phyloP scores from a whole-genome alignment of 176 grass and related monocot genomes.

The Phragmites australis region DNA sequence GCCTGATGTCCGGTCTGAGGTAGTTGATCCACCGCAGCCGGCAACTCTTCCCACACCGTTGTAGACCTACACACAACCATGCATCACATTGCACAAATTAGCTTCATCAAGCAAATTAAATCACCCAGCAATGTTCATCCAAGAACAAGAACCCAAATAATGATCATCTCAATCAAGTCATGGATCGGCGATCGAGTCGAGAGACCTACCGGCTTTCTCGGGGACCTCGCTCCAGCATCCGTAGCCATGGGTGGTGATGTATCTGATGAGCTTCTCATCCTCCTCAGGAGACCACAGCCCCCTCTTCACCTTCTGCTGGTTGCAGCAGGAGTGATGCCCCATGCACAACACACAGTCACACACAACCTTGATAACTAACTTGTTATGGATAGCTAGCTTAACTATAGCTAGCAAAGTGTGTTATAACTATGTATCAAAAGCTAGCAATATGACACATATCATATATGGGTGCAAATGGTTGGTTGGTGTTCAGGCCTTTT shows the following conservation, averaged over 20 bases:
- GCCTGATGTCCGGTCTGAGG: conserved; percentile 86
- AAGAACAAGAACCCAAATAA: not conserved
- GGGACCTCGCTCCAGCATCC: conserved; percentile 99
- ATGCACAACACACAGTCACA: conserved; percentile 46
- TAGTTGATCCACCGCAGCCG: conserved; percentile 97
- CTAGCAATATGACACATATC: conserved; percentile 40
- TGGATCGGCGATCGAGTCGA: not conserved
- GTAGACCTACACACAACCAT: conserved; percentile 52
- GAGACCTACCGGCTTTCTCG: conserved; percentile 81
- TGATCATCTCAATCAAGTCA: not conserved
- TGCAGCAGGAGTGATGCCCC: conserved; percentile 99
- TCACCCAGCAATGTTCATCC: not conserved
- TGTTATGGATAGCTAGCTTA: conserved; percentile 4
- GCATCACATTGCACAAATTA: conserved; percentile 38
- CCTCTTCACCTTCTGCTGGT: conserved; percentile 99
- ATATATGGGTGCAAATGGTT: conserved; percentile 45
- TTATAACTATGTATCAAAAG: conserved; percentile 28
- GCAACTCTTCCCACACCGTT: conserved; percentile 96
- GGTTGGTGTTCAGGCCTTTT: conserved; percentile 56
- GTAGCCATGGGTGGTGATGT: conserved; percentile 97
- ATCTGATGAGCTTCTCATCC: conserved; percentile 96
- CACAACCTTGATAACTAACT: not conserved
- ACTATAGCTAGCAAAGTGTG: conserved; percentile 25
- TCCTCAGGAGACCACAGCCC: conserved; percentile 99
- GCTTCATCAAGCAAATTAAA: not conserved